These are phyloP conservation scores for Alternaria panax DNA, from an alignment of 2,329 filamentous ascomycete species.

Conservation along the genomic window DNA sequence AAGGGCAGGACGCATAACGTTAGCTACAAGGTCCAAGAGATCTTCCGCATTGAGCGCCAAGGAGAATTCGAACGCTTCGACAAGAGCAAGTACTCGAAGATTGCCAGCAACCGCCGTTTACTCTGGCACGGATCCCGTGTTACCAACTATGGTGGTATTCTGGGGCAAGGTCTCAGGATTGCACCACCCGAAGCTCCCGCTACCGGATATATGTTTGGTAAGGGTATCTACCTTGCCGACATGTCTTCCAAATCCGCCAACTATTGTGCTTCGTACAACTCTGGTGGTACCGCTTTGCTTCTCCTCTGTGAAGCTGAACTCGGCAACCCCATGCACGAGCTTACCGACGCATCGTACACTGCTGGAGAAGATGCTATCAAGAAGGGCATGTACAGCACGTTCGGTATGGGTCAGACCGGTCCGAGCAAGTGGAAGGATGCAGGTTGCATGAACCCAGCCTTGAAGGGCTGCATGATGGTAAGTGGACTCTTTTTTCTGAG, in stretches of 20 bases:
- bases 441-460: slow-evolving; percentile 65
- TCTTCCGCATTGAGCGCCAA: slow-evolving; percentile 81
- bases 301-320: slow-evolving; percentile 87
- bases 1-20: slow-evolving; percentile 71
- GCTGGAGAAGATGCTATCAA: slow-evolving; percentile 70
- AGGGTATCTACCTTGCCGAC: slow-evolving; percentile 87
- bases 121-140: slow-evolving; percentile 87
- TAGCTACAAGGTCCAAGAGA: slow-evolving; percentile 70
- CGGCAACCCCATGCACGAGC: slow-evolving; percentile 74
- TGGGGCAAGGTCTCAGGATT: slow-evolving; percentile 87
- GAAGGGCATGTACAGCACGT: slow-evolving; percentile 70
- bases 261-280: slow-evolving; percentile 71
- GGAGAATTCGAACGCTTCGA: slow-evolving; percentile 76
- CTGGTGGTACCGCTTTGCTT: slow-evolving; percentile 75
- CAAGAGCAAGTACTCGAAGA: slow-evolving; percentile 60
- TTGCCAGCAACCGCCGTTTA: slow-evolving; percentile 73
- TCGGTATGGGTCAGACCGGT: slow-evolving; percentile 70
- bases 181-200: slow-evolving; percentile 84
- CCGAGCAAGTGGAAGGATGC: slow-evolving; percentile 81
- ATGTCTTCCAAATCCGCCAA: slow-evolving; percentile 80
- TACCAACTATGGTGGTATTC: slow-evolving; percentile 87
- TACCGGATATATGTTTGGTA: slow-evolving; percentile 86
- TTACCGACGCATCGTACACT: slow-evolving; percentile 64
- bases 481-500: slow-evolving; percentile 34
- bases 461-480: slow-evolving; percentile 76